Evolutionary conservation across 352 stramenopile genomes (phyloP).

Genomic region (Halophytophthora batemanensis): DNA sequence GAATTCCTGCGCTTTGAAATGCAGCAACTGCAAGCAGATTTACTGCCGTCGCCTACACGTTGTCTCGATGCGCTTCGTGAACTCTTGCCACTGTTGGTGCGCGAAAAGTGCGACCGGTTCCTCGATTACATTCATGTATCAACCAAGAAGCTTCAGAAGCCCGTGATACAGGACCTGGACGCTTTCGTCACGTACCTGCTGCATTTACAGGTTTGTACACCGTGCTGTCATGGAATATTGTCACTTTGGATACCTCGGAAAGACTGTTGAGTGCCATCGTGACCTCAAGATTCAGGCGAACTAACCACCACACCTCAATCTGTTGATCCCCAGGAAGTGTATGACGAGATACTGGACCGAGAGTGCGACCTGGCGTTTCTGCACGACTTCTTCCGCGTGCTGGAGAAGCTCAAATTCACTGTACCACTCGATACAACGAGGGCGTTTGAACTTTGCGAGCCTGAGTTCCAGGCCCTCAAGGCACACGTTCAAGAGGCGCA

Average conservation of each 20-base stretch:
- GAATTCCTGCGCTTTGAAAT: constrained; percentile 51
- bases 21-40: constrained; percentile 26
- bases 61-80: constrained; percentile 38
- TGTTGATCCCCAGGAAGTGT: constrained; percentile 31
- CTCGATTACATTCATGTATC: constrained; percentile 34
- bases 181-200: constrained; percentile 53
- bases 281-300: too few relatives aligned
- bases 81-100: constrained; percentile 36
- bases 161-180: constrained; percentile 23
- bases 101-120: constrained; percentile 49
- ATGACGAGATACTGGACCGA: constrained; percentile 41
- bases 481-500: constrained; percentile 25
- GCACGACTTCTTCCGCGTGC: constrained; percentile 32
- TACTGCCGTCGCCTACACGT: constrained; percentile 38
- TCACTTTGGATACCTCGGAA: background rate
- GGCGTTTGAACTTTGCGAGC: constrained; percentile 35
- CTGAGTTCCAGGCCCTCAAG: constrained; percentile 45
- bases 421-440: constrained; percentile 26
- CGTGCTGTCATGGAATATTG: background rate
- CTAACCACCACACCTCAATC: too few relatives aligned
- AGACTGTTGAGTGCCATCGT: background rate
- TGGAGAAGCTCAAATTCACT: constrained; percentile 32
- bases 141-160: constrained; percentile 49
- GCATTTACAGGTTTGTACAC: constrained; percentile 34
- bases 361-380: constrained; percentile 51